A percentile compares a stretch with the other conserved stretches of the same genome.
These are phyloP conservation scores for Meira nashicola DNA, from an alignment of 1,284 basidiomycete genomes.

Conservation along the genomic window DNA sequence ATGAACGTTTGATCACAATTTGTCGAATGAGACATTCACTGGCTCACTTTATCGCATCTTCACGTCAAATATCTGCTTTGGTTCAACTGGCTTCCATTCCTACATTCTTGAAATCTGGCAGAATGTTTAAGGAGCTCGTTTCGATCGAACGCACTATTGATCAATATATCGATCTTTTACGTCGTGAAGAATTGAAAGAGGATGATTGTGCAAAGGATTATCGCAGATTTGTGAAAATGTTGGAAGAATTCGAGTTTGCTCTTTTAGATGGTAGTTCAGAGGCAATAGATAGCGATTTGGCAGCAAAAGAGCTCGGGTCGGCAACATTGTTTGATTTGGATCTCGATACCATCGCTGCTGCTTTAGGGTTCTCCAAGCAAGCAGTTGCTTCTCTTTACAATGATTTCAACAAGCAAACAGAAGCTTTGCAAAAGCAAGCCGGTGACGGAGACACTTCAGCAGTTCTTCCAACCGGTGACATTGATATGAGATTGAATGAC, in stretches of 20 bases:
- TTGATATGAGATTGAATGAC: conserved; percentile 34
- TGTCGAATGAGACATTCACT: conserved; percentile 47
- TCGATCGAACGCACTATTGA: conserved; percentile 87
- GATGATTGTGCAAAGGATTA: conserved; percentile 85
- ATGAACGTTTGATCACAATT: conserved; percentile 38
- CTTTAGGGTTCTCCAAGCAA: conserved; percentile 40
- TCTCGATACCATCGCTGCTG: conserved; percentile 48
- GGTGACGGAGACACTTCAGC: background rate
- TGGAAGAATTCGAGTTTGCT: conserved; percentile 37
- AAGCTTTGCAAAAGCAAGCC: too few species aligned
- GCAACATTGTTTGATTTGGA: conserved; percentile 46
- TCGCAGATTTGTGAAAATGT: conserved; percentile 57
- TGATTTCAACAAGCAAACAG: conserved; percentile 11
- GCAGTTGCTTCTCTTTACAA: conserved; percentile 30
- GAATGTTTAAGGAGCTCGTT: conserved; percentile 69
- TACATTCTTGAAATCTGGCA: conserved; percentile 59
- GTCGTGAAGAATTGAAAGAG: conserved; percentile 83
- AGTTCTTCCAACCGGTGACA: conserved; percentile 14
- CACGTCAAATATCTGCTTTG: conserved; percentile 44
- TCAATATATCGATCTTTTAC: conserved; percentile 76
- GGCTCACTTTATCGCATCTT: conserved; percentile 43
- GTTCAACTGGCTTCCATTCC: conserved; percentile 35
- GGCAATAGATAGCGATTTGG: conserved; percentile 56
- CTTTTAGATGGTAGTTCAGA: conserved; percentile 63
- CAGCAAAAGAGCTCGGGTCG: conserved; percentile 45